Conservation (phyloP, 2,329 filamentous ascomycete species). For the Curvularia sp. region DNA sequence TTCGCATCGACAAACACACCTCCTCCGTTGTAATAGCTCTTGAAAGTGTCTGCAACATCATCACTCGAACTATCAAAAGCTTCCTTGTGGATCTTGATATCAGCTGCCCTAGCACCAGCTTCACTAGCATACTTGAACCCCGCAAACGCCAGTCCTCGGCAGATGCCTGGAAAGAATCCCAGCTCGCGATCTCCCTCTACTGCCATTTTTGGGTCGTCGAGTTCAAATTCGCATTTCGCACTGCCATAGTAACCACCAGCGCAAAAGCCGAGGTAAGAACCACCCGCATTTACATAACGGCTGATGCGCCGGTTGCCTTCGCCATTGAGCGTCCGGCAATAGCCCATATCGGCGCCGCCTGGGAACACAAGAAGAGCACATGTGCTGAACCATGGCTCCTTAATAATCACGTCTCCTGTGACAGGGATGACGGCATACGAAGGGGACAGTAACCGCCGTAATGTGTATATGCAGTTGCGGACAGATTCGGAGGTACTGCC, state of each 20-base stretch:
- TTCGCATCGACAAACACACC: conserved; percentile 87
- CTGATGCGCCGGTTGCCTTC: conserved; percentile 83
- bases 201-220: conserved; percentile 79
- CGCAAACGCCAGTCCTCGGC: conserved; percentile 83
- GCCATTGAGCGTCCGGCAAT: conserved; percentile 87
- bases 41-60: conserved; percentile 67
- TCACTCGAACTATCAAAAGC: conserved; percentile 59
- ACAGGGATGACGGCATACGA: conserved; percentile 93
- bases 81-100: conserved; percentile 68
- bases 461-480: conserved; percentile 83
- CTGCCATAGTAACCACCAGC: conserved; percentile 93
- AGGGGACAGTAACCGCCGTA: conserved; percentile 83
- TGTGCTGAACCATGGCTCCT: conserved; percentile 87
- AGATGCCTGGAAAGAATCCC: conserved; percentile 84
- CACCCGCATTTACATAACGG: conserved; percentile 85
- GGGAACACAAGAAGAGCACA: conserved; percentile 92
- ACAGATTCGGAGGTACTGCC: conserved; percentile 89
- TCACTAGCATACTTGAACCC: conserved; percentile 94
- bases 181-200: conserved; percentile 87
- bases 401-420: conserved; percentile 76
- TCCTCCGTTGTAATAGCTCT: conserved; percentile 91
- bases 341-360: conserved; percentile 91
- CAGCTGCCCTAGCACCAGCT: conserved; percentile 76
- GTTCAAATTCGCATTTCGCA: conserved; percentile 86
- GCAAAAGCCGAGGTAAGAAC: conserved; percentile 88